These are phyloP conservation scores for Aureobasidium subglaciale DNA, from an alignment of 2,329 filamentous ascomycete species.

Conservation along the genomic window DNA sequence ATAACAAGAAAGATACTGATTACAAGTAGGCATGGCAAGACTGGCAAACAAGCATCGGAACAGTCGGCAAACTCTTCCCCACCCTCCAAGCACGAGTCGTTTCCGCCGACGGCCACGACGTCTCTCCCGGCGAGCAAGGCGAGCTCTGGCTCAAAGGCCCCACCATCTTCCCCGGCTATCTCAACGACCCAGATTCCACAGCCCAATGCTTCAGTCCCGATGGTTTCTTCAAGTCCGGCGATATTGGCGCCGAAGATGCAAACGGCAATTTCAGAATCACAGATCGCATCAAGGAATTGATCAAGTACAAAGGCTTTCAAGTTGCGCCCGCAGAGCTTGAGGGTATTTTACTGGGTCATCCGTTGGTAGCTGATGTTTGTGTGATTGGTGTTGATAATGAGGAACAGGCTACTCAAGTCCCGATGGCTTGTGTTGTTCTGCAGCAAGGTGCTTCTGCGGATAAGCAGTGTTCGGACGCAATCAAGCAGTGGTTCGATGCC, in stretches of 20 bases:
- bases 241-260: background rate
- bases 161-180: background rate
- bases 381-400: background rate
- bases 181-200: background rate
- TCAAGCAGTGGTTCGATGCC: too few relatives aligned
- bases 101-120: background rate
- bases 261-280: background rate
- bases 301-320: background rate
- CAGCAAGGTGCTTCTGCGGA: too few relatives aligned
- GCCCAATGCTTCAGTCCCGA: background rate
- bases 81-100: background rate
- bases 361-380: background rate
- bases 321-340: background rate
- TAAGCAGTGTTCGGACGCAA: too few relatives aligned
- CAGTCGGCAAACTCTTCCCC: background rate
- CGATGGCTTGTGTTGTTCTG: too few relatives aligned
- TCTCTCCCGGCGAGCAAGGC: background rate
- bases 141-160: background rate
- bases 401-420: too few relatives aligned
- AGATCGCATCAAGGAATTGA: background rate
- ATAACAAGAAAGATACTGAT: too few relatives aligned
- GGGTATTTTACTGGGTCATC: background rate
- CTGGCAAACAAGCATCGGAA: too few relatives aligned
- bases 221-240: background rate
- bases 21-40: too few relatives aligned